Evolutionary conservation across 805 yeast species (phyloP), one percentile per base, ranked within the genome.

Genomic region (Hanseniaspora mollemarum): DNA sequence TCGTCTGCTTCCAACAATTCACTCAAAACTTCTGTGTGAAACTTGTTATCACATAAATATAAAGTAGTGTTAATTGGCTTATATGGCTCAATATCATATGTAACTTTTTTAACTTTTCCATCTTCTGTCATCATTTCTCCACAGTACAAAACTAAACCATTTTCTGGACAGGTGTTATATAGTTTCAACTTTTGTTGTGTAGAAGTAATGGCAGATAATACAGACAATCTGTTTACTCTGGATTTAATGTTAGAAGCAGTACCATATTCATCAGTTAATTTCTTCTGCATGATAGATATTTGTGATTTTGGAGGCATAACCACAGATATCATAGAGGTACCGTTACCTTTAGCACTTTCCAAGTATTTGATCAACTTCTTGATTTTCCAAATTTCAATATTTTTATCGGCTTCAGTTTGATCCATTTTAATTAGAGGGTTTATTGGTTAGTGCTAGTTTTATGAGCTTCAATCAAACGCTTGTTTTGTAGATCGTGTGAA

Each of bases 381-480:
- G 75, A 92, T 81, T 80, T 92, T 92, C 98, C 98, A 92, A 74
- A 92, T 88, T 73, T 92, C 95, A 66, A 92, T 90, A 72, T 88
- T 90, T 72, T 85, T 87, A 66, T 92, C 98, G 49, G 94, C 92
- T 58, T 87, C 95, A 54, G 80, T 73, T 59, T 46, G 50, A 29
- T 80, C 72, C 60, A 64, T 60, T 21, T 55, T 19, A 57, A 55
- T 7, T 49, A 53, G n/a, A 8, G 35, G 10, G 15, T 10, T 7
- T 32, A 5, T 32, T 32, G n/a, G 35, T 32, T 8, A 8, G 10
- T 13, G n/a, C 8, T 13, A 7, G 6, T 32, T 8, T 8, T 15
- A 13, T 32, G 35, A 16, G 7, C 36, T 41, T 49, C n/a, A 15
- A 58, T 28, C 12, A 28, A 28, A 28, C 12, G 12, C 7, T 12